Evolutionary conservation across 176 grass and related monocot genomes (phyloP).

Genomic region (Stipa capillata): DNA sequence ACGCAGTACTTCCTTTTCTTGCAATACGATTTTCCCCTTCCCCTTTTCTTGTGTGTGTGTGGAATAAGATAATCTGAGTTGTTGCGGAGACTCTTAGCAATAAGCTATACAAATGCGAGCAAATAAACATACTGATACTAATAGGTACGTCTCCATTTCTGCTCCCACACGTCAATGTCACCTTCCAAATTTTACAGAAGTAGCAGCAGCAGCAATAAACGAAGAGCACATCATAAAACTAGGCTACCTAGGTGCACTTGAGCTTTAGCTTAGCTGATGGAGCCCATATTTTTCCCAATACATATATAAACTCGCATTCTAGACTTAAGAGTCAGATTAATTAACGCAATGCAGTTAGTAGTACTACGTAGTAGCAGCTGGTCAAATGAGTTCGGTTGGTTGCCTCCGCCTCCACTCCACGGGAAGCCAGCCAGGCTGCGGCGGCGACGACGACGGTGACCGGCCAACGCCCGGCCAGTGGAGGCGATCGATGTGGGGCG

Average conservation of each 20-base stretch:
- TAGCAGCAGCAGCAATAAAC: background rate
- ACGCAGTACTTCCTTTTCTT: no score
- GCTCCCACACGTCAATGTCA: background rate
- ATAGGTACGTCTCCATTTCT: background rate
- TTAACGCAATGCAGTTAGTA: background rate
- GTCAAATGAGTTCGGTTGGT: constrained; percentile 3
- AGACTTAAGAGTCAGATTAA: no score
- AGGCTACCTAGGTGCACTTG: background rate
- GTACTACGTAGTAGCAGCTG: background rate
- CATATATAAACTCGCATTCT: background rate
- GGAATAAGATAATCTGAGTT: no score
- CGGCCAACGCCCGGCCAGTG: constrained; percentile 15
- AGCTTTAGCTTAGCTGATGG: background rate
- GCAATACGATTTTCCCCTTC: no score
- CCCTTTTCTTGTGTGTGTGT: no score
- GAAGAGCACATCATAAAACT: background rate
- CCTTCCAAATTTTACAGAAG: background rate
- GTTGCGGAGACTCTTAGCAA: background rate
- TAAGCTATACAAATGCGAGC: background rate
- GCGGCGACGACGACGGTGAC: constrained; percentile 7
- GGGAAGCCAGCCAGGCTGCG: background rate
- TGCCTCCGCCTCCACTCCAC: constrained; percentile 28
- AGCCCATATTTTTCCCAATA: no score
- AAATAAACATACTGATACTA: background rate
- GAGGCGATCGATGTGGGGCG: background rate